Conservation (phyloP, 2,329 filamentous ascomycete species). For the Cladorrhinum sp. region DNA sequence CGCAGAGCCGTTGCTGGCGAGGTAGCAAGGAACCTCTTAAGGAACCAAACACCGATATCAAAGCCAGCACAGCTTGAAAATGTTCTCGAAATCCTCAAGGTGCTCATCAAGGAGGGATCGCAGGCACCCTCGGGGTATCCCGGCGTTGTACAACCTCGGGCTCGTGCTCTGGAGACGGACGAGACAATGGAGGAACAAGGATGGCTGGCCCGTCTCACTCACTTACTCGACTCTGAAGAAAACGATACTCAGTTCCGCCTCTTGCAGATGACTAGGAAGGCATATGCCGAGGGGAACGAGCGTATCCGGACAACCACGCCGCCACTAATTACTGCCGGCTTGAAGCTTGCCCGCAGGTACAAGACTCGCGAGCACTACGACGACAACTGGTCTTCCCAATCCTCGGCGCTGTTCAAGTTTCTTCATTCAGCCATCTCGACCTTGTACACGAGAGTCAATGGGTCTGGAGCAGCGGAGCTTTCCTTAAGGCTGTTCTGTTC, state of each 20-base stretch:
- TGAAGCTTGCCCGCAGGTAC: constrained; percentile 84
- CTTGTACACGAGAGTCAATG: constrained; percentile 80
- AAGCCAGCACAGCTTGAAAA: constrained; percentile 80
- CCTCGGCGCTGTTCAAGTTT: constrained; percentile 87
- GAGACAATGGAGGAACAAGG: constrained; percentile 98
- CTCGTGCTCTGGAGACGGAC: constrained; percentile 76
- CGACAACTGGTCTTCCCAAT: constrained; percentile 61
- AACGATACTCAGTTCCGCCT: constrained; percentile 95
- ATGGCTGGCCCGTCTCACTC: constrained; percentile 89
- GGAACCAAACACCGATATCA: constrained; percentile 75
- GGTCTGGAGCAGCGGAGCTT: constrained; percentile 76
- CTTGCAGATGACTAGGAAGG: constrained; percentile 80
- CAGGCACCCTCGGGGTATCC: constrained; percentile 82
- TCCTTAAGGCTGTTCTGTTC: constrained; percentile 85
- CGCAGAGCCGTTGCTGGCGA: constrained; percentile 87
- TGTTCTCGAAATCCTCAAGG: constrained; percentile 81
- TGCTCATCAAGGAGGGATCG: constrained; percentile 89
- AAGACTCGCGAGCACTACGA: constrained; percentile 85
- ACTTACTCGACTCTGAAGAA: constrained; percentile 76
- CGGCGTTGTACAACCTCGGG: constrained; percentile 71
- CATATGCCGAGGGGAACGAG: constrained; percentile 88
- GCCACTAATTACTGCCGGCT: constrained; percentile 81
- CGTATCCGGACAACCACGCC: constrained; percentile 94
- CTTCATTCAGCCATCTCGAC: constrained; percentile 85
- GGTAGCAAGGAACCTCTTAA: constrained; percentile 77